Conservation (phyloP, 2,329 filamentous ascomycete species). For the Ceratocystis diversiconidia region DNA sequence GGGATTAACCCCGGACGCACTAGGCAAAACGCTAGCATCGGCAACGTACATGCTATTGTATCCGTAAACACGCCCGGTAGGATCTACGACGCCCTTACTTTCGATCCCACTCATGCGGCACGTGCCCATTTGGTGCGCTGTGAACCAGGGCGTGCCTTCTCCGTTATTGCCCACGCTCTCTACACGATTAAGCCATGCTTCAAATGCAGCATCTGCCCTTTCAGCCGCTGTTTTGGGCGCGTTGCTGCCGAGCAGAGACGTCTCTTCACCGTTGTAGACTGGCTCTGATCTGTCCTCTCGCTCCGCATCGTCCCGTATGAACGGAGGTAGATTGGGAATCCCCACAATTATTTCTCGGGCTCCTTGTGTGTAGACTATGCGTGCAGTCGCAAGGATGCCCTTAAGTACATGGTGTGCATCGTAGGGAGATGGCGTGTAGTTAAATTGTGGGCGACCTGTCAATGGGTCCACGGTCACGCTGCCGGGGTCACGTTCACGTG, state of each 20-base stretch:
- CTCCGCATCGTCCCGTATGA: conserved; percentile 29
- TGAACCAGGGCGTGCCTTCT: conserved; percentile 42
- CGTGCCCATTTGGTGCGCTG: conserved; percentile 72
- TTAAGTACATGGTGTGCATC: conserved; percentile 60
- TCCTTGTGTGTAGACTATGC: conserved; percentile 64
- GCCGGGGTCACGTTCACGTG: conserved; percentile 54
- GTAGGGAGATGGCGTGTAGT: conserved; percentile 56
- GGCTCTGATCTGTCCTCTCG: conserved; percentile 13
- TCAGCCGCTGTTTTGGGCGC: conserved; percentile 24
- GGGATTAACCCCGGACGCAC: conserved; percentile 65
- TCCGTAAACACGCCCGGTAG: conserved; percentile 49
- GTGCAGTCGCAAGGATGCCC: conserved; percentile 56
- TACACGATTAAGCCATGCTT: conserved; percentile 43
- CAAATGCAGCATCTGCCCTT: conserved; percentile 45
- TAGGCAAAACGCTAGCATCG: conserved; percentile 63
- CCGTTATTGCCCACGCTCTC: conserved; percentile 35
- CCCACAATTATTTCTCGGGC: conserved; percentile 64
- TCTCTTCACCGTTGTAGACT: conserved; percentile 4
- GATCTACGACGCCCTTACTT: conserved; percentile 43
- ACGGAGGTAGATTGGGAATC: conserved; percentile 49
- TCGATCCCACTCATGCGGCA: conserved; percentile 52
- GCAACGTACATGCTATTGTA: conserved; percentile 51
- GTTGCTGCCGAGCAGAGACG: not conserved
- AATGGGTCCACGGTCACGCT: conserved; percentile 62
- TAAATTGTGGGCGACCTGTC: conserved; percentile 49